Percentiles rank a stretch among this genome's conserved stretches.
Evolutionary conservation across 2,329 filamentous ascomycete genomes (phyloP).

Genomic region (Hypocrella siamensis): DNA sequence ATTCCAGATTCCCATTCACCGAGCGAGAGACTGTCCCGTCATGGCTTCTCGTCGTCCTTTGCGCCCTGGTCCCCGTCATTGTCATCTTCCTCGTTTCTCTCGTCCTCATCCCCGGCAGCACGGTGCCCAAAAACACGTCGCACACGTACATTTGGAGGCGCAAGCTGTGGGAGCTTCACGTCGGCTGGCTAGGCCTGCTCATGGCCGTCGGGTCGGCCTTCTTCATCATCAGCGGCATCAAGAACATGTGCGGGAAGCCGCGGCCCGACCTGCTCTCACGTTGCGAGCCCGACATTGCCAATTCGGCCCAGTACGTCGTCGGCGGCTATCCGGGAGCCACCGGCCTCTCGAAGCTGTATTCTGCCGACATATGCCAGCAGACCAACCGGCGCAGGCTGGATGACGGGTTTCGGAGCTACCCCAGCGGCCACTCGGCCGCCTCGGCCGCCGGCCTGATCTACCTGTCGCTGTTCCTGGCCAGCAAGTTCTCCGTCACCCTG

Average conservation of each 20-base stretch:
- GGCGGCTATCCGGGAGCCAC: constrained; percentile 40
- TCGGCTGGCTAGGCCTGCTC: constrained; percentile 67
- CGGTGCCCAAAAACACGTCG: constrained; percentile 46
- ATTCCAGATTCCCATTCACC: constrained; percentile 49
- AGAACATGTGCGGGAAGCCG: constrained; percentile 55
- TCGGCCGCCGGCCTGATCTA: constrained; percentile 72
- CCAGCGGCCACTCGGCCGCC: constrained; percentile 40
- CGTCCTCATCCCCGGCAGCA: constrained; percentile 55
- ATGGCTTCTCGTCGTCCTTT: constrained; percentile 47
- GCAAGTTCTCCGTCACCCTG: constrained; percentile 61
- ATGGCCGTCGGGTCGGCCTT: constrained; percentile 58
- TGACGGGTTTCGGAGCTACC: constrained; percentile 74
- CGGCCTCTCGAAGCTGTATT: constrained; percentile 52
- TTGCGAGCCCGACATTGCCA: constrained; percentile 58
- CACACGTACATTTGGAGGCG: constrained; percentile 54
- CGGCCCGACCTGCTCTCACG: constrained; percentile 71
- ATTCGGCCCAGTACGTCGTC: constrained; percentile 44
- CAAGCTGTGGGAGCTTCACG: constrained; percentile 84
- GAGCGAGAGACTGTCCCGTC: constrained; percentile 57
- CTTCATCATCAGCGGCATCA: constrained; percentile 74
- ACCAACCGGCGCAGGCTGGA: constrained; percentile 44
- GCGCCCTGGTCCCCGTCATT: constrained; percentile 46
- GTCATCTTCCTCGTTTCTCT: constrained; percentile 56
- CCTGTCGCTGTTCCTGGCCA: constrained; percentile 72
- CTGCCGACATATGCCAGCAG: constrained; percentile 60